Evolutionary conservation across 108 stramenopile genomes (phyloP).

Genomic region (Discostella pseudostelligera): DNA sequence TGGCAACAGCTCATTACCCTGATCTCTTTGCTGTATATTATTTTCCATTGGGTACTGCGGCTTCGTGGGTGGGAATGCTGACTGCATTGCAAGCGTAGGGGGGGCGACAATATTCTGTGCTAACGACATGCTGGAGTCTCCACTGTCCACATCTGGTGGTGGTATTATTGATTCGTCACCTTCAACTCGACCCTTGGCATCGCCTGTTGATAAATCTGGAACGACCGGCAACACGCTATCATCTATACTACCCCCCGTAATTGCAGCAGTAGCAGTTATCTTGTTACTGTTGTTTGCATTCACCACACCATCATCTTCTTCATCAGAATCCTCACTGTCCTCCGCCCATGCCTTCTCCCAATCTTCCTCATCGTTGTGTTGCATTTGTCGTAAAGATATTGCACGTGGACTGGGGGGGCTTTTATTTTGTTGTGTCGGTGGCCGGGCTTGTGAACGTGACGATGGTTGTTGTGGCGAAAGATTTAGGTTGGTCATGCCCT

Average conservation of each 20-base stretch:
- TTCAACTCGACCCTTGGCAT: neutral
- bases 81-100: neutral
- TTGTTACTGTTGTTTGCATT: conserved; percentile 11
- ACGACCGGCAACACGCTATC: conserved; percentile 2
- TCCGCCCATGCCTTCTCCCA: conserved; percentile 54
- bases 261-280: neutral
- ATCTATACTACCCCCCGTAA: neutral
- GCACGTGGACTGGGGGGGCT: conserved; percentile 23
- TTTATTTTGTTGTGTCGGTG: conserved; percentile 8
- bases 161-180: neutral
- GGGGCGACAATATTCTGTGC: neutral
- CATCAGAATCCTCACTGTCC: conserved; percentile 38
- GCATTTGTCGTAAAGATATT: conserved; percentile 16
- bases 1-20: neutral
- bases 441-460: conserved; percentile 7
- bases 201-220: neutral
- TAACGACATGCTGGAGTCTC: neutral
- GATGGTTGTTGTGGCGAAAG: conserved; percentile 4
- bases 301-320: conserved; percentile 22
- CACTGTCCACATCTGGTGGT: conserved; percentile 13
- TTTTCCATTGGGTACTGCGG: neutral
- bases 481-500: conserved; percentile 13
- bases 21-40: conserved; percentile 6
- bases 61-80: conserved; percentile 1
- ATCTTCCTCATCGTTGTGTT: conserved; percentile 47